phyloP scores from a whole-genome alignment of 257 asterid genomes.

The Orobanche coerulescens region DNA sequence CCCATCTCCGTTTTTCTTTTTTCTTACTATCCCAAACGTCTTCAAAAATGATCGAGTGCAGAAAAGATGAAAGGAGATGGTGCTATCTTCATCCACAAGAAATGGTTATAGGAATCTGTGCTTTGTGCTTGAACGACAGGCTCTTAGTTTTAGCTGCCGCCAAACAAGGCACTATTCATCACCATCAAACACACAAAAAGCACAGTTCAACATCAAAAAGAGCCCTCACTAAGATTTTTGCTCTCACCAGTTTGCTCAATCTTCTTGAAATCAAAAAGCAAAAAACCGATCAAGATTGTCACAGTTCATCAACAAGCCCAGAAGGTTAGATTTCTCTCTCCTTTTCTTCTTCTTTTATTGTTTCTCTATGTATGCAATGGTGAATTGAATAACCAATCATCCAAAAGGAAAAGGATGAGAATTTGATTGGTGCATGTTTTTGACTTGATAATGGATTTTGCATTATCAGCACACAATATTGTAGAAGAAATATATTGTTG shows the following conservation, averaged over 20 bases:
- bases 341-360: background rate
- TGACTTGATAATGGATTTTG: background rate
- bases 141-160: slow-evolving; percentile 55
- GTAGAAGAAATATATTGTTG: background rate
- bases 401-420: no score
- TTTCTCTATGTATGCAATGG: background rate
- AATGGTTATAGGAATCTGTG: slow-evolving; percentile 59
- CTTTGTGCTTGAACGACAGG: slow-evolving; percentile 68
- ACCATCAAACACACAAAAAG: slow-evolving; percentile 21
- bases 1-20: no score
- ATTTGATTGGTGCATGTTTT: background rate
- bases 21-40: background rate
- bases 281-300: slow-evolving; percentile 26
- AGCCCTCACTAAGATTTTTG: slow-evolving; percentile 50
- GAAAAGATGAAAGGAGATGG: slow-evolving; percentile 24
- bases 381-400: no score
- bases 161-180: slow-evolving; percentile 28
- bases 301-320: slow-evolving; percentile 43
- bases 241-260: slow-evolving; percentile 46
- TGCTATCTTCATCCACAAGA: slow-evolving; percentile 64
- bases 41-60: slow-evolving; percentile 23
- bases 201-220: slow-evolving; percentile 17
- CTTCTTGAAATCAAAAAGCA: slow-evolving; percentile 42
- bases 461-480: slow-evolving; percentile 2
- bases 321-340: slow-evolving; percentile 40